Percentiles rank a stretch among this genome's conserved stretches.
Evolutionary conservation across 495 filamentous ascomycete genomes (phyloP).

Genomic region (Aspergillus hancockii): DNA sequence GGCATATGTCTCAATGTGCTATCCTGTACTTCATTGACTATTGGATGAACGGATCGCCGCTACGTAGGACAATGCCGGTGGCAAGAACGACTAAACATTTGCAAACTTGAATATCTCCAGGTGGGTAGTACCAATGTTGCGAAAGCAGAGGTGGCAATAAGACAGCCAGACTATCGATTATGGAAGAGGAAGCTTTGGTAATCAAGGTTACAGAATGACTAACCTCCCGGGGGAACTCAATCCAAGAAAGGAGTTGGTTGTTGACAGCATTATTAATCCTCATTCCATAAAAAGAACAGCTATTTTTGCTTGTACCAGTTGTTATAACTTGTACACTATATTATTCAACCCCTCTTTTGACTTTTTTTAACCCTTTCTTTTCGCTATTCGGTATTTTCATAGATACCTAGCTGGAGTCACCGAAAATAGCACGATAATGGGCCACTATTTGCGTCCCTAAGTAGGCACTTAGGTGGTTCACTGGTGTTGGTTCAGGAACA

Average conservation of each 20-base stretch:
- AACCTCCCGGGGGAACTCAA: neutral
- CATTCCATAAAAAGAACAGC: neutral
- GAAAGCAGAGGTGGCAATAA: neutral
- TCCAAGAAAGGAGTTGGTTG: neutral
- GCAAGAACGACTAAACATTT: neutral
- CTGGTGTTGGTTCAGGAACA: constrained; percentile 4
- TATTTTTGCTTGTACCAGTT: neutral
- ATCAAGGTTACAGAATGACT: too few relatives aligned
- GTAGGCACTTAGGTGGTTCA: neutral
- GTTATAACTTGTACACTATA: neutral
- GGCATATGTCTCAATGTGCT: neutral
- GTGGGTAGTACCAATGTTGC: neutral
- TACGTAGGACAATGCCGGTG: neutral
- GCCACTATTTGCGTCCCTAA: neutral
- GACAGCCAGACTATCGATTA: neutral
- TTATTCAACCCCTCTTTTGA: neutral
- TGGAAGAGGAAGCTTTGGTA: too few relatives aligned
- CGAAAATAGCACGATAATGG: too few relatives aligned
- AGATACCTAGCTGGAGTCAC: neutral
- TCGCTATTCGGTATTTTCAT: neutral
- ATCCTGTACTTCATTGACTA: neutral
- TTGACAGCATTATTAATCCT: neutral
- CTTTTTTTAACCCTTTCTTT: neutral
- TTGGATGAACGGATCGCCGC: neutral
- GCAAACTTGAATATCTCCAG: neutral